Evolutionary conservation across 2,329 filamentous ascomycete genomes (phyloP).

Genomic region (Epichloe coenophiala): DNA sequence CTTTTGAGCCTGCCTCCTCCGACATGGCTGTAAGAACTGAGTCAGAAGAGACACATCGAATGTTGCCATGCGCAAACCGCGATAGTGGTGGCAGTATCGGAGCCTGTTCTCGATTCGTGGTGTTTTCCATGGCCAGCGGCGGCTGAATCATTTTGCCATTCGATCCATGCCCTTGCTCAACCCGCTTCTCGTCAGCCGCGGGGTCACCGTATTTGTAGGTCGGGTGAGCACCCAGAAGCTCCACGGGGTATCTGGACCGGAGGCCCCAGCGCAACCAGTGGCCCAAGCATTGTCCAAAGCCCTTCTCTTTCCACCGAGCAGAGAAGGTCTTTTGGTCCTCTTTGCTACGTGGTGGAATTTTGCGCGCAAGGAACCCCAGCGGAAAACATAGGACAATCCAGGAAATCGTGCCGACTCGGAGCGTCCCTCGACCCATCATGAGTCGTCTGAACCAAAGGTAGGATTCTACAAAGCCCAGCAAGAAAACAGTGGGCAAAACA

Average conservation of each 20-base stretch:
- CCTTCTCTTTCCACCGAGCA: conserved; percentile 6
- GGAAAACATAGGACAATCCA: conserved; percentile 13
- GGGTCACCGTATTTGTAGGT: background rate
- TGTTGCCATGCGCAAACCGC: background rate
- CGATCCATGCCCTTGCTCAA: background rate
- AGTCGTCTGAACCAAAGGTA: conserved; percentile 19
- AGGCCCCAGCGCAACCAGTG: conserved; percentile 11
- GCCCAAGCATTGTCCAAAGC: conserved; percentile 4
- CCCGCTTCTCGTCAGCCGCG: background rate
- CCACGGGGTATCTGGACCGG: conserved; percentile 7
- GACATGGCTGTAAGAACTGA: background rate
- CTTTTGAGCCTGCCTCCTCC: background rate
- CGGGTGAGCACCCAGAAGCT: conserved; percentile 8
- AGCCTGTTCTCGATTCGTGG: background rate
- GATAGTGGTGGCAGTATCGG: background rate
- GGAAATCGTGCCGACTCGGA: conserved; percentile 17
- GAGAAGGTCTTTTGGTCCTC: conserved; percentile 7
- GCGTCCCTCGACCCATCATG: conserved; percentile 16
- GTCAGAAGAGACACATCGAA: background rate
- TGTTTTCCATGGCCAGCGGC: background rate
- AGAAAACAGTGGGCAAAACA: conserved; percentile 15
- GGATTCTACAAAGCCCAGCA: conserved; percentile 18
- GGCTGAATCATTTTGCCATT: background rate
- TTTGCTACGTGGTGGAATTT: conserved; percentile 3
- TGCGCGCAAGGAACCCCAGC: conserved; percentile 7